Evolutionary conservation across 164 flowering plant species (phyloP), one percentile per base, ranked within the genome.

Genomic region (Chimonanthus praecox): DNA sequence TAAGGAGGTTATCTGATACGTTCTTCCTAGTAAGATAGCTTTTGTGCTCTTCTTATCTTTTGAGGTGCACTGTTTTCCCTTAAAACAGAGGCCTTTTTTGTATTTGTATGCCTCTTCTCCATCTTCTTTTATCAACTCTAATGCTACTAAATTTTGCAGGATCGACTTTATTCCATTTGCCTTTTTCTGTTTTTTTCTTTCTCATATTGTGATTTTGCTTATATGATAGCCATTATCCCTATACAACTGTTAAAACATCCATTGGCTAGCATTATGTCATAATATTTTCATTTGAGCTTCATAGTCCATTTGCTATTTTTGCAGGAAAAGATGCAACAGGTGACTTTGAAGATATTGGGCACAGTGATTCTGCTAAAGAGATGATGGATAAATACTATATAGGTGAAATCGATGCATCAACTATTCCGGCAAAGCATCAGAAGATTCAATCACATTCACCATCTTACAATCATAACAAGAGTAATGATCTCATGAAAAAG

Each of bases 281-380:
- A 54, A 11, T 54, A 10, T 9, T 13, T 6, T 11, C 16, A 3
- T 54, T 3, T 54, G 60, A 54, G 4, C 60, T 13, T 54, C n/a
- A 10, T 4, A 33, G 33, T 3, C 20, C 46, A 6, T 47, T n/a
- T 58, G 50, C 16, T 71, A 74, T 11, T 61, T 49, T 76, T 86
- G 72, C 83, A 92, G 98, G 94, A 58, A 94, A 91, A 81, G 99
- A 94, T 83, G 99, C 97, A 71, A 88, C 94, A 7, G 83, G 83
- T 78, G 97, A 94, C 79, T 94, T 90, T 76, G 97, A 91, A 80
- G 97, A 91, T 85, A 91, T 90, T 49, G 98, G 98, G 0, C 99
- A 94, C 85, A 91, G 95, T 61, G 88, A 90, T 69, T 64, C 83
- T 54, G 97, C 99, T 0, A 83, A 90, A 73, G 94, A 94, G 0